These are phyloP conservation scores for Cladorrhinum sp. DNA, from an alignment of 2,329 filamentous ascomycete species.

Conservation along the genomic window DNA sequence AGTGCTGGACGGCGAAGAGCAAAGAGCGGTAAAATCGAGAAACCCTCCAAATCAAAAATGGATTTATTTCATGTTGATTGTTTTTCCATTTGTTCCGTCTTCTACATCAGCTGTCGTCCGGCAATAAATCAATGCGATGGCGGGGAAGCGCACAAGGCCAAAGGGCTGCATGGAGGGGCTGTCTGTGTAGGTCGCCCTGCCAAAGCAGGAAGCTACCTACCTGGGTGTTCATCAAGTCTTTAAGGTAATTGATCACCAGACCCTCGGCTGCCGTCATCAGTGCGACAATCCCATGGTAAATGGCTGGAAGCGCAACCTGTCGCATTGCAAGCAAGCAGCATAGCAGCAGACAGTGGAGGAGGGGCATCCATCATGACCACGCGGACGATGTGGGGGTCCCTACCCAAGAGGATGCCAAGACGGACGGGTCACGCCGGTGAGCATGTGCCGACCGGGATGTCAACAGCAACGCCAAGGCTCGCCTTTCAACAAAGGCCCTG, in stretches of 20 bases:
- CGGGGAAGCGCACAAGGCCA: constrained; percentile 10
- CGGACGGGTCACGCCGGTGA: constrained; percentile 1
- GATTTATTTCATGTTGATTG: constrained; percentile 7
- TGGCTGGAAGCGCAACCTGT: not conserved
- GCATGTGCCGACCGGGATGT: constrained; percentile 8
- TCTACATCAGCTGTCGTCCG: not conserved
- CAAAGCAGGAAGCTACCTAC: too few relatives aligned
- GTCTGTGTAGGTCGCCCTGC: not conserved
- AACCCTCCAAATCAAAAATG: not conserved
- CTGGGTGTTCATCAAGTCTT: too few relatives aligned
- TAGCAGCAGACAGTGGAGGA: not conserved
- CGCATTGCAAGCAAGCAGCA: too few relatives aligned
- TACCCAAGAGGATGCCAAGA: not conserved
- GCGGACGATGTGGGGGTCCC: constrained; percentile 1
- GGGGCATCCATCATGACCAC: not conserved
- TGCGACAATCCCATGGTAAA: not conserved
- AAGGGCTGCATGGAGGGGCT: constrained; percentile 5
- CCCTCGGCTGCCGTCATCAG: not conserved
- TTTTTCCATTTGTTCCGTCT: not conserved
- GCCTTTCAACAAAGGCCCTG: too few relatives aligned
- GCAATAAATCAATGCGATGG: constrained; percentile 20
- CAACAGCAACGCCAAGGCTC: not conserved
- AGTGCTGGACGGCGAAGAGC: not conserved
- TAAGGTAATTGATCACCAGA: not conserved
- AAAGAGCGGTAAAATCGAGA: not conserved